phyloP scores from a whole-genome alignment of 225 moss, liverwort and hornwort genomes.

The Physcomitrellopsis africana region DNA sequence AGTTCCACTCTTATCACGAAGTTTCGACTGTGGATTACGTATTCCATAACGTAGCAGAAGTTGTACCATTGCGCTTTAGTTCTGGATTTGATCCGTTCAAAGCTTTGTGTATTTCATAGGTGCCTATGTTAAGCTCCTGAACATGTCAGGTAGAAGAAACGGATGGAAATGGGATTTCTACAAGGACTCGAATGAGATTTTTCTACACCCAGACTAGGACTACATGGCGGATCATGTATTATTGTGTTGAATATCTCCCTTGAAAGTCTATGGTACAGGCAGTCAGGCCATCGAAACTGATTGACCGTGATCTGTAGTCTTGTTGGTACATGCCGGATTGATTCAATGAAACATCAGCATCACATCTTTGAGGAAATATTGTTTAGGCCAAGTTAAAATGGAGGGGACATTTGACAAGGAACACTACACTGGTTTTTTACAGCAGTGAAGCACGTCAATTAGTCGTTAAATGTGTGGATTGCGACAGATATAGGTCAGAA shows the following conservation, averaged over 20 bases:
- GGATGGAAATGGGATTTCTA: background rate
- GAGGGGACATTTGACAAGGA: conserved; percentile 14
- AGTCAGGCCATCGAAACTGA: background rate
- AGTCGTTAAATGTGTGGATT: too few species aligned
- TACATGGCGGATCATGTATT: background rate
- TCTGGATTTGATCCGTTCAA: background rate
- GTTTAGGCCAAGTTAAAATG: conserved; percentile 8
- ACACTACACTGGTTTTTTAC: background rate
- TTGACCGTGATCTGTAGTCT: conserved; percentile 20
- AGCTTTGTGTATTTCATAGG: background rate
- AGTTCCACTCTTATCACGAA: too few species aligned
- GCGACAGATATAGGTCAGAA: conserved; percentile 6
- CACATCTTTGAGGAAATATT: background rate
- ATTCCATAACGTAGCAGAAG: too few species aligned
- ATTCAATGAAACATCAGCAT: background rate
- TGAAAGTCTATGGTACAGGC: background rate
- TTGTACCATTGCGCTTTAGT: too few species aligned
- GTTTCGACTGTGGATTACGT: too few species aligned
- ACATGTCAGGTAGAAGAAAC: background rate
- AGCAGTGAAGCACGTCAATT: background rate
- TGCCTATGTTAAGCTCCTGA: background rate
- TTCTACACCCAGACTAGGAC: conserved; percentile 22
- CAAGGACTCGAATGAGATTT: background rate
- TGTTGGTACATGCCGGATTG: conserved; percentile 15
- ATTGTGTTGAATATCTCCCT: background rate